Percentiles rank a stretch among this genome's conserved stretches.
These are phyloP conservation scores for Globisporangium perplexum DNA, from an alignment of 352 stramenopile species.

Conservation along the genomic window DNA sequence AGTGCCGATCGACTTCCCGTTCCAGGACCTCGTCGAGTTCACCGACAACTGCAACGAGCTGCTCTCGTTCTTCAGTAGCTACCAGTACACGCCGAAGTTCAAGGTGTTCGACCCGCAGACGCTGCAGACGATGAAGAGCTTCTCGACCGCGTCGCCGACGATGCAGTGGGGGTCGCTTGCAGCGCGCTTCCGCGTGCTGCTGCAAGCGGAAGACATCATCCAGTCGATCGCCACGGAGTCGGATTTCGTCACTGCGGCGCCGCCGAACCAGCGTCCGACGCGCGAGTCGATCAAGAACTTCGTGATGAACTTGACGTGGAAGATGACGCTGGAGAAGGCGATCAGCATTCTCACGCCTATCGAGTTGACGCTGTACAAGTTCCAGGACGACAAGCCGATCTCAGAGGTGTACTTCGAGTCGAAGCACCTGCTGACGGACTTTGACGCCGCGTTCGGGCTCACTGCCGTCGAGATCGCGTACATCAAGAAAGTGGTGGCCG, in stretches of 20 bases:
- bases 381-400: constrained; percentile 76
- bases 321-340: constrained; percentile 73
- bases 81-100: constrained; percentile 68
- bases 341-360: constrained; percentile 77
- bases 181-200: constrained; percentile 59
- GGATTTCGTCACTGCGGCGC: constrained; percentile 41
- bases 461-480: constrained; percentile 68
- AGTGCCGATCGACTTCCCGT: constrained; percentile 69
- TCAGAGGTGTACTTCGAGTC: constrained; percentile 83
- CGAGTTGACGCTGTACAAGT: constrained; percentile 79
- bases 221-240: constrained; percentile 70
- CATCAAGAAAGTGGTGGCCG: constrained; percentile 77
- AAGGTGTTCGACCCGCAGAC: constrained; percentile 72
- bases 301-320: constrained; percentile 67
- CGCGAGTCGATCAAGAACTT: constrained; percentile 72
- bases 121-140: constrained; percentile 72
- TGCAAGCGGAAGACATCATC: constrained; percentile 62
- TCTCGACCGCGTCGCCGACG: constrained; percentile 52
- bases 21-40: constrained; percentile 76
- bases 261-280: constrained; percentile 40
- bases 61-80: constrained; percentile 77
- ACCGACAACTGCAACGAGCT: constrained; percentile 69
- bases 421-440: constrained; percentile 71
- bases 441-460: constrained; percentile 69
- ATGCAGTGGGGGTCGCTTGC: constrained; percentile 69